Evolutionary conservation across 2,329 filamentous ascomycete species (phyloP), one percentile per base, ranked within the genome.

Genomic region (Trichoderma breve): DNA sequence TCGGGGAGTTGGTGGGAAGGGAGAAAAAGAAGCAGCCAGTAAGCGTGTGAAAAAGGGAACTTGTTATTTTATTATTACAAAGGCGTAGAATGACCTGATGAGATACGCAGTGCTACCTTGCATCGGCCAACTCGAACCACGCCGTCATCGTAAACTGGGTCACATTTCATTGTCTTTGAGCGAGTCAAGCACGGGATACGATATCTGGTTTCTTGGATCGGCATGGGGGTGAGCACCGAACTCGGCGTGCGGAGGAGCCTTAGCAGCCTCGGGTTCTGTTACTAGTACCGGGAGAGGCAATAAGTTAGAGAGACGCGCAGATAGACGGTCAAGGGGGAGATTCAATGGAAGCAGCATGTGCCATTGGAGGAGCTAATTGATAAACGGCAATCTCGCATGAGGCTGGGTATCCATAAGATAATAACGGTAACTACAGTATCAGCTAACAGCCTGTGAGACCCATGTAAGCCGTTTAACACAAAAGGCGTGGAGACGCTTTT

Each of bases 241-340:
- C 64, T 67, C 64, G 64, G 64, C 64, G 64, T 67, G 64, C 53
- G 53, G 62, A 65, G 62, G 47, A n/a, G 28, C 39, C 43, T 65
- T 34, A n/a, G 21, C 60, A 26, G 21, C 63, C 47, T 32, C 12
- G 63, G 21, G 3, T 69, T 47, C 53, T 60, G 53, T 18, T 34
- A 24, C 66, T 61, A 51, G 30, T 60, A 21, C 55, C 66, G 55
- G 36, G 53, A 47, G 55, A 60, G 66, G 53, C 36, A 61, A 60
- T 60, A 47, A 26, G 55, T 51, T 11, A 21, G 55, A 69, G 66
- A 69, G 66, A 21, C 51, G 55, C 36, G 66, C 55, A 69, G 55
- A 61, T 34, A 11, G 26, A 61, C 34, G 28, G 39, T 21, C 32
- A 34, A 60, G 55, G 55, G 55, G 55, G 47, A 53, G 28, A 34